Base-by-base conservation (phyloP, 352 stramenopile genomes). In the Pythium volutum region DNA sequence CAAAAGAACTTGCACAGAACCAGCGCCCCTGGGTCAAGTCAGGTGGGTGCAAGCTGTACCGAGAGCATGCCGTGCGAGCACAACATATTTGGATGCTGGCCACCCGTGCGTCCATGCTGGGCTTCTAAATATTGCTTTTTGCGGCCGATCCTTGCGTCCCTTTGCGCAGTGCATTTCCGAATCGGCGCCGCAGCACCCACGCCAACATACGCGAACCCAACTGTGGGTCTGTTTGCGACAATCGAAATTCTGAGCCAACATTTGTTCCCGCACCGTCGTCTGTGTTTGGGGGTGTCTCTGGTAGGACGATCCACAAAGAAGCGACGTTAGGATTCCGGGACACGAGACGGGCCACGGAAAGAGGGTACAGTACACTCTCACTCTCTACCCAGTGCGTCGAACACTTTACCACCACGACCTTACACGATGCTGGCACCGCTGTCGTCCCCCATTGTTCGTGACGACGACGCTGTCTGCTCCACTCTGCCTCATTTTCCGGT, bases 211-310 rank as follows among this genome's bases (percentile, higher is more conserved):
- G 29, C 15, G 43, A 29, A 6, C 16, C 10, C 3, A 54, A 39
- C 23, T 52, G 11, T 38, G 12, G 31, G 9, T 31, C 42, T 56
- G 49, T 59, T 45, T 59, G 39, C 23, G 39, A 59, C 36, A 48
- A 20, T 22, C 23, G 16, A 0, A 27, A 48, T 48, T 54, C 34
- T 29, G 6, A 38, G 25, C 23, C 27, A 59, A 46, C 59, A 55
- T 26, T 58, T 60, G 59, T 60, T 60, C 41, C 58, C 26, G 11
- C 36, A 9, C 18, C 42, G 34, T 60, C 59, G 22, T 66, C 59
- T 66, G 59, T 66, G 59, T 66, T 66, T 50, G 20, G 49, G 31
- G 42, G 59, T 66, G 59, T 66, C 59, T 34, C 59, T 66, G 59
- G 59, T 66, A 18, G 50, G 59, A 36, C 57, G 47, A 43, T 43